A percentile compares a stretch with the other conserved stretches of the same genome.
Evolutionary conservation across 2,329 filamentous ascomycete species (phyloP).

Genomic region (Penicillium sclerotiorum): DNA sequence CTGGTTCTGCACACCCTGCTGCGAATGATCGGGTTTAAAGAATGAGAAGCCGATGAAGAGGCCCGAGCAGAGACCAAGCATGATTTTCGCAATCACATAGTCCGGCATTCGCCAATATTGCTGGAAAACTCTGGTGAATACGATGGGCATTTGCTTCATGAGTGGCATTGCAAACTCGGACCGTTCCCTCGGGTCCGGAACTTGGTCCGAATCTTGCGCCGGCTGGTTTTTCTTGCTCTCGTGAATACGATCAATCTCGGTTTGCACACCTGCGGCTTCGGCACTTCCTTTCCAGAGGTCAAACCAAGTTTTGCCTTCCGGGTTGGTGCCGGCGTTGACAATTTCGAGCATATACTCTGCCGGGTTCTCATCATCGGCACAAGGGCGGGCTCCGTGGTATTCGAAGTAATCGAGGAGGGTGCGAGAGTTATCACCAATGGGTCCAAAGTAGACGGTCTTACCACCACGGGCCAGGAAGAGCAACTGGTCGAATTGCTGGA

Average conservation of each 20-base stretch:
- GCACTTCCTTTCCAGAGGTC: slow-evolving; percentile 61
- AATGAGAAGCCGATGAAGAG: slow-evolving; percentile 67
- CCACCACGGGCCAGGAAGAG: slow-evolving; percentile 64
- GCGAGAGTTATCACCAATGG: slow-evolving; percentile 59
- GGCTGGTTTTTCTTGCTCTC: no score
- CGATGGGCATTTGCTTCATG: slow-evolving; percentile 62
- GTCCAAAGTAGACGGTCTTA: slow-evolving; percentile 66
- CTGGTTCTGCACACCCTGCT: slow-evolving; percentile 66
- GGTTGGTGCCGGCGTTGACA: slow-evolving; percentile 45
- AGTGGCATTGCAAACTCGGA: slow-evolving; percentile 77
- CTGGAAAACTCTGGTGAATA: slow-evolving; percentile 73
- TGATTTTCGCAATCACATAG: slow-evolving; percentile 79
- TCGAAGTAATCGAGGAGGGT: slow-evolving; percentile 66
- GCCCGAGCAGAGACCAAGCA: no score
- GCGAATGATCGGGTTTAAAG: slow-evolving; percentile 65
- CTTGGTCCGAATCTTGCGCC: slow-evolving; percentile 51
- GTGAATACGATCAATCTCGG: no score
- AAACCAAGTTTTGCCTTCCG: slow-evolving; percentile 58
- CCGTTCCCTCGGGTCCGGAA: slow-evolving; percentile 42
- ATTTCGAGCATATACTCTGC: slow-evolving; percentile 71
- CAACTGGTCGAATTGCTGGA: slow-evolving; percentile 71
- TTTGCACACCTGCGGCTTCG: slow-evolving; percentile 57
- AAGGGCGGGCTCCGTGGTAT: slow-evolving; percentile 59
- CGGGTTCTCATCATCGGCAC: slow-evolving; percentile 65
- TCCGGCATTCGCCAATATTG: slow-evolving; percentile 84